Conservation (phyloP, 352 stramenopile species). For the Phytophthora melonis region DNA sequence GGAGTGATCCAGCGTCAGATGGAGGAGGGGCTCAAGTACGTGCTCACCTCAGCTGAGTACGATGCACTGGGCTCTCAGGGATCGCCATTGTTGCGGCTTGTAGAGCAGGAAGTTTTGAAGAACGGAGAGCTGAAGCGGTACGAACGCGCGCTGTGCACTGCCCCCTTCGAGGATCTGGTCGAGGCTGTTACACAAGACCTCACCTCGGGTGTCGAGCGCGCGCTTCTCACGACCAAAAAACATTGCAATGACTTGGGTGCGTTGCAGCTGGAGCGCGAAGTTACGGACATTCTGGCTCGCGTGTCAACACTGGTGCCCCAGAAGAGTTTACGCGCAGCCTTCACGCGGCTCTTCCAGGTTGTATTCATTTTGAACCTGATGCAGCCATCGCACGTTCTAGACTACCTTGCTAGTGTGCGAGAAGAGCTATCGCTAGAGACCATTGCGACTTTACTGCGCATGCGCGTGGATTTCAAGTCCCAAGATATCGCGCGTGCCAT, state of each 20-base stretch:
- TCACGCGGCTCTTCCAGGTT: slow-evolving; percentile 83
- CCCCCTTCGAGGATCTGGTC: slow-evolving; percentile 78
- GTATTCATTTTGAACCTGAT: slow-evolving; percentile 86
- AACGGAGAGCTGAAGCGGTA: slow-evolving; percentile 75
- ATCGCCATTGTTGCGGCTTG: slow-evolving; percentile 69
- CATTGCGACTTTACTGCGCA: slow-evolving; percentile 64
- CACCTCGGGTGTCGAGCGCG: slow-evolving; percentile 62
- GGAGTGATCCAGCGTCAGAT: slow-evolving; percentile 56
- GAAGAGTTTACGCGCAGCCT: slow-evolving; percentile 67
- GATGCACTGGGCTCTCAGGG: slow-evolving; percentile 66
- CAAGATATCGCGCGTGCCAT: slow-evolving; percentile 60
- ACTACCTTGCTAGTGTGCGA: slow-evolving; percentile 67
- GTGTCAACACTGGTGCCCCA: slow-evolving; percentile 61
- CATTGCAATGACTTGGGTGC: slow-evolving; percentile 83
- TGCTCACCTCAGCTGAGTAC: slow-evolving; percentile 71
- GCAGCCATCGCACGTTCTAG: slow-evolving; percentile 73
- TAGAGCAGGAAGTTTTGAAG: slow-evolving; percentile 77
- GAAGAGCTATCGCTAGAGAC: slow-evolving; percentile 56
- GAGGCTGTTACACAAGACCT: slow-evolving; percentile 68
- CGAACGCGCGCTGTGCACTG: slow-evolving; percentile 56
- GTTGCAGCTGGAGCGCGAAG: slow-evolving; percentile 80
- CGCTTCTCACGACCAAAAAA: slow-evolving; percentile 64
- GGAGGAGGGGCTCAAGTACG: slow-evolving; percentile 67
- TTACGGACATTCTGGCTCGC: slow-evolving; percentile 67
- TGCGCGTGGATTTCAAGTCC: slow-evolving; percentile 78